Evolutionary conservation across 371 early-diverging fungal genomes (phyloP).

Genomic region (Mortierella sp.): DNA sequence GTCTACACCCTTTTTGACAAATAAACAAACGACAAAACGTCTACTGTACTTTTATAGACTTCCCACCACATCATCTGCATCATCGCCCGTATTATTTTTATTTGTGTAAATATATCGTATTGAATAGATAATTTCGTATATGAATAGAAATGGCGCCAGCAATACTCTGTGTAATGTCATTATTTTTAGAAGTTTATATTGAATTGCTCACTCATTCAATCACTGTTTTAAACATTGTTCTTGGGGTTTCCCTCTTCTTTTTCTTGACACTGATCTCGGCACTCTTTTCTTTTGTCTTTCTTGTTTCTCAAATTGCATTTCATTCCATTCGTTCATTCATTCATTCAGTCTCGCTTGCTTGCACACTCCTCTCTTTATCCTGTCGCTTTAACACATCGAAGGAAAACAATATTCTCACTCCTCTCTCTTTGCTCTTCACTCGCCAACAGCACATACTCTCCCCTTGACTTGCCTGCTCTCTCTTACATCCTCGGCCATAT

Average conservation of each 20-base stretch:
- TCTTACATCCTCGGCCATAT: background rate
- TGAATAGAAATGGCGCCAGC: no score
- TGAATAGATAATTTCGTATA: no score
- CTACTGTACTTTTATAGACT: no score
- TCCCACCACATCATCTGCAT: no score
- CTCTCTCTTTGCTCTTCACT: background rate
- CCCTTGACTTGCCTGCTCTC: background rate
- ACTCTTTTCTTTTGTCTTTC: background rate
- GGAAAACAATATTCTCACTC: background rate
- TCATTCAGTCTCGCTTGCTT: background rate
- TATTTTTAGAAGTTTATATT: no score
- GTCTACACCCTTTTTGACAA: no score
- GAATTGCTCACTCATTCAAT: no score
- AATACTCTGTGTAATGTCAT: no score
- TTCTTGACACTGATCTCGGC: background rate
- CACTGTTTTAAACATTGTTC: no score
- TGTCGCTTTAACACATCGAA: background rate
- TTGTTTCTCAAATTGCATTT: background rate
- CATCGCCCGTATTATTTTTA: no score
- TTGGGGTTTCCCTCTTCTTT: background rate
- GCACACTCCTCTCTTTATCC: background rate
- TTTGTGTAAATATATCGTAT: no score
- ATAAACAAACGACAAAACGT: no score
- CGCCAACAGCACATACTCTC: background rate
- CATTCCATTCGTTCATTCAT: constrained; percentile 3